Conservation (phyloP, 495 filamentous ascomycete species). For the Letharia lupina region DNA sequence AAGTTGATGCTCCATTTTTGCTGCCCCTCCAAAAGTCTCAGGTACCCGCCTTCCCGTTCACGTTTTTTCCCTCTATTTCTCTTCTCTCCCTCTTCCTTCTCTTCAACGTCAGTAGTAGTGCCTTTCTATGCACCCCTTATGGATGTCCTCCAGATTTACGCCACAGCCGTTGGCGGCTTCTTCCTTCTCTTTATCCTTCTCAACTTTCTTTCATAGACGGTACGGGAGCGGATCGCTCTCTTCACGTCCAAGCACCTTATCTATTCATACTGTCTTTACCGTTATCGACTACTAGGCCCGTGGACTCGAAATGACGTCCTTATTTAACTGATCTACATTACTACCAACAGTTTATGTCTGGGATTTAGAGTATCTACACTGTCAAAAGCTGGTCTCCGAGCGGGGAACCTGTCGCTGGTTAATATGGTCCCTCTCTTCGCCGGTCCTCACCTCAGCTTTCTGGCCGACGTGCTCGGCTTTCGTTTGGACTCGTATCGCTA, state of each 20-base stretch:
- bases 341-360: conserved; percentile 7
- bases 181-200: conserved; percentile 14
- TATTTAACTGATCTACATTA: conserved; percentile 7
- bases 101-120: too few species aligned
- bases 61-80: background rate
- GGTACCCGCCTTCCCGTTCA: background rate
- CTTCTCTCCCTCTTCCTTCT: background rate
- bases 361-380: conserved; percentile 3
- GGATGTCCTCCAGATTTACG: conserved; percentile 13
- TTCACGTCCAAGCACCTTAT: conserved; percentile 18
- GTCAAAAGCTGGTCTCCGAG: conserved; percentile 4
- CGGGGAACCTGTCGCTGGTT: conserved; percentile 8
- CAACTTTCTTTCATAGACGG: conserved; percentile 14
- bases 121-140: conserved; percentile 5
- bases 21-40: too few species aligned
- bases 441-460: conserved; percentile 26
- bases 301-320: conserved; percentile 8
- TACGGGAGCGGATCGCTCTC: conserved; percentile 14
- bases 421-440: conserved; percentile 21
- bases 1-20: too few species aligned
- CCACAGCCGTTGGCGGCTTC: conserved; percentile 8
- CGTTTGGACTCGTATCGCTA: conserved; percentile 19
- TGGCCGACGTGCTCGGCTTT: conserved; percentile 28
- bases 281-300: conserved; percentile 6
- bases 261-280: conserved; percentile 9